Percentiles rank a stretch among this genome's conserved stretches.
phyloP scores from a whole-genome alignment of 2,329 filamentous ascomycete species.

The Madurella fahalii region DNA sequence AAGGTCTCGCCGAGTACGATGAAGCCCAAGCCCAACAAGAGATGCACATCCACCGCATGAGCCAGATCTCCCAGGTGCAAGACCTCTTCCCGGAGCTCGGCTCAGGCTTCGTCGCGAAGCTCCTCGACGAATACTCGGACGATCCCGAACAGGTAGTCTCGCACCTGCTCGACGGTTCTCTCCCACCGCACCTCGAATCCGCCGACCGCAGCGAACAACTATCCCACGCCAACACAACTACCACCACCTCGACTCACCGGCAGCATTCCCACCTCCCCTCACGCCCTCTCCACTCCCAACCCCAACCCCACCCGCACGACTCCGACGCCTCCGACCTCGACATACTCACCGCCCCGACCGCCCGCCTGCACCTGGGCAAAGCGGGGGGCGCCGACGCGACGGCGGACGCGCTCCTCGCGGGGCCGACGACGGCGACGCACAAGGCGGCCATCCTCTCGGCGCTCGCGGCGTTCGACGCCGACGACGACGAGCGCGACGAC shows the following conservation, averaged over 20 bases:
- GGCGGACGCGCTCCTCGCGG: constrained; percentile 67
- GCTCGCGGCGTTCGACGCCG: constrained; percentile 81
- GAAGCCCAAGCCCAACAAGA: constrained; percentile 39
- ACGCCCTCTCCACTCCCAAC: constrained; percentile 45
- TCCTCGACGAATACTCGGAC: constrained; percentile 75
- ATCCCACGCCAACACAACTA: constrained; percentile 28
- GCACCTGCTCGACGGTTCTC: constrained; percentile 72
- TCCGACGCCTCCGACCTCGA: constrained; percentile 72
- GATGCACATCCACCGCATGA: constrained; percentile 76
- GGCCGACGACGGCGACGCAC: constrained; percentile 58
- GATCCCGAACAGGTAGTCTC: constrained; percentile 70
- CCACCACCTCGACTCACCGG: constrained; percentile 47
- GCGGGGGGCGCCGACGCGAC: constrained; percentile 45
- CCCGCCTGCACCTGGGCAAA: constrained; percentile 76
- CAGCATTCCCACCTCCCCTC: constrained; percentile 53
- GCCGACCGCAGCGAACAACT: constrained; percentile 63
- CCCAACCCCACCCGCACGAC: no score
- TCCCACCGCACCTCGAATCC: constrained; percentile 63
- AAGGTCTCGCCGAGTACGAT: constrained; percentile 42
- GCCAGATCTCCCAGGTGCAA: constrained; percentile 82
- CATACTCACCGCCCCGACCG: constrained; percentile 60
- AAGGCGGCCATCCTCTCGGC: constrained; percentile 88
- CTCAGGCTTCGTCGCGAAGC: constrained; percentile 71
- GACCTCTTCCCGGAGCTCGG: constrained; percentile 89
- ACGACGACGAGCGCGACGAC: constrained; percentile 95